phyloP scores from a whole-genome alignment of 1,284 basidiomycete species.

The Naganishia sp. region DNA sequence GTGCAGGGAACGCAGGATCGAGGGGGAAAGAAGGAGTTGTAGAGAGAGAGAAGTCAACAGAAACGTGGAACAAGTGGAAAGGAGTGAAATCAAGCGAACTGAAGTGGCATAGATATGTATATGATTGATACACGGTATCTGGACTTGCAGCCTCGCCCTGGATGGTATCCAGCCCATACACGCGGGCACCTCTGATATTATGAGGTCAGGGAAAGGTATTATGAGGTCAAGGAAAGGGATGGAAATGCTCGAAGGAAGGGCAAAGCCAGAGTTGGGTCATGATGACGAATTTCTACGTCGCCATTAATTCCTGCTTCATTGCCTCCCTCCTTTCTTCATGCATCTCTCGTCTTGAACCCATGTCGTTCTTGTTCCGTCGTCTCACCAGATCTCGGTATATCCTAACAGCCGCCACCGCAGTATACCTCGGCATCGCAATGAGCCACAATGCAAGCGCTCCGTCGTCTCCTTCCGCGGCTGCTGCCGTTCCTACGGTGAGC shows the following conservation, averaged over 20 bases:
- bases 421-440: conserved; percentile 3
- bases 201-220: too few relatives aligned
- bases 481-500: conserved; percentile 15
- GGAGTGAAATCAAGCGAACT: too few relatives aligned
- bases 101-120: too few relatives aligned
- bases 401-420: not conserved
- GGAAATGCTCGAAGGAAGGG: too few relatives aligned
- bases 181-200: too few relatives aligned
- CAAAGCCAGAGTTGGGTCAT: too few relatives aligned
- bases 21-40: conserved; percentile 33
- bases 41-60: not conserved
- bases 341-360: not conserved
- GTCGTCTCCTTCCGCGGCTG: conserved; percentile 8
- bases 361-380: not conserved
- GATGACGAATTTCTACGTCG: too few relatives aligned
- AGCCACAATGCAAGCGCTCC: conserved; percentile 13
- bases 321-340: not conserved
- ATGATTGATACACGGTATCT: too few relatives aligned
- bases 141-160: too few relatives aligned
- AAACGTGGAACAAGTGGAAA: too few relatives aligned
- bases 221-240: too few relatives aligned
- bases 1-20: conserved; percentile 18
- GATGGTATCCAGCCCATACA: too few relatives aligned
- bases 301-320: not conserved
- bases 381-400: not conserved